phyloP scores from a whole-genome alignment of 345 rosid species.

The Hibiscus syriacus region DNA sequence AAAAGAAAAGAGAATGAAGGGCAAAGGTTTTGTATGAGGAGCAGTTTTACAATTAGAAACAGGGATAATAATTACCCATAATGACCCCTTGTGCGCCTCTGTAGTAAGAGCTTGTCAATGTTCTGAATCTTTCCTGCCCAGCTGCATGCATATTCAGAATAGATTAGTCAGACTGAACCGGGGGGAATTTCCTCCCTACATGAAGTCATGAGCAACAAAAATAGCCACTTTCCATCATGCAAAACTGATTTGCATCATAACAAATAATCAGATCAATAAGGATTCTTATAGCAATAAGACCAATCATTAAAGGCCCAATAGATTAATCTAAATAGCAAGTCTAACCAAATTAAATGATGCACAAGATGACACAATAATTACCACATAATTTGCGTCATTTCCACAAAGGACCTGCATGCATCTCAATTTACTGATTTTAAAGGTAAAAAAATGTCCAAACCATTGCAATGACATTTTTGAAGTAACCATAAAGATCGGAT shows the following conservation, averaged over 20 bases:
- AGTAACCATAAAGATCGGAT: neutral
- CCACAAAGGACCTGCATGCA: neutral
- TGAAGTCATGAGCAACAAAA: no score
- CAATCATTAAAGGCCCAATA: neutral
- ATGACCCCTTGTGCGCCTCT: constrained; percentile 44
- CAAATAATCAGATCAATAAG: neutral
- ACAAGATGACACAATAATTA: neutral
- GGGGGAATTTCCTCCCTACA: no score
- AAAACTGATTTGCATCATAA: neutral
- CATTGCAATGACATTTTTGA: neutral
- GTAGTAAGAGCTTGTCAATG: constrained; percentile 47
- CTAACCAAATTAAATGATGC: neutral
- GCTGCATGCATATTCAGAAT: constrained; percentile 29
- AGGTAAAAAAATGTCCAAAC: neutral
- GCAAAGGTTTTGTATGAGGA: no score
- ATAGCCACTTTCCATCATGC: neutral
- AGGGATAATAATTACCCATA: constrained; percentile 23
- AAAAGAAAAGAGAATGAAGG: no score
- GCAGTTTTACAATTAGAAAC: no score
- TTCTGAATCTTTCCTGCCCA: constrained; percentile 50
- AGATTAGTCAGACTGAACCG: no score
- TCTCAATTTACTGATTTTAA: neutral
- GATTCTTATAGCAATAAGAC: neutral
- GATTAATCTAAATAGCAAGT: neutral
- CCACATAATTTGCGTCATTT: neutral